phyloP scores from a whole-genome alignment of 106 monocot genomes.

The Phalaenopsis aphrodite region DNA sequence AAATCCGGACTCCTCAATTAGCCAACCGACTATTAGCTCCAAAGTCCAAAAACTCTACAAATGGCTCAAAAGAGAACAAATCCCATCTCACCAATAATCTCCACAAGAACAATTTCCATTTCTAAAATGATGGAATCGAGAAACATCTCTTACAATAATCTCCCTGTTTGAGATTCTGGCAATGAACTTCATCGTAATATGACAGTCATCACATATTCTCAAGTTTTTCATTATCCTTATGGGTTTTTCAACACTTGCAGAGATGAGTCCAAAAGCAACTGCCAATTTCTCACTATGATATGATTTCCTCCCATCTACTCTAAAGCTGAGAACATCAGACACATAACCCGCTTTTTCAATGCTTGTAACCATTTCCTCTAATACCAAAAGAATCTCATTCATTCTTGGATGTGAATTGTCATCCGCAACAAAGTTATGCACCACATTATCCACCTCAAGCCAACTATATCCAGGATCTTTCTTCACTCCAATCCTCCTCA shows the following conservation, averaged over 20 bases:
- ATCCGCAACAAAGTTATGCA: constrained; percentile 12
- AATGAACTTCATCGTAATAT: constrained; percentile 44
- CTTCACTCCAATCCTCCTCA: constrained; percentile 11
- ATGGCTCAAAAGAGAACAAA: not conserved
- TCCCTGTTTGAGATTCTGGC: constrained; percentile 42
- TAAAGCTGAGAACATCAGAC: constrained; percentile 1
- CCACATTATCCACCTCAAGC: constrained; percentile 9
- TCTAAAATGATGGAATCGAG: not conserved
- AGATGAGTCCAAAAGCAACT: constrained; percentile 53
- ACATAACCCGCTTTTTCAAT: constrained; percentile 22
- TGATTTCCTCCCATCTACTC: constrained; percentile 9
- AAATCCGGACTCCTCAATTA: not conserved
- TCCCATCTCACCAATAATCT: constrained; percentile 1
- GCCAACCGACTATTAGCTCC: not conserved
- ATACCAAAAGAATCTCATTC: constrained; percentile 25
- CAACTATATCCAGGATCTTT: constrained; percentile 18
- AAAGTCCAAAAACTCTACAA: not conserved
- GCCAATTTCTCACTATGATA: constrained; percentile 76
- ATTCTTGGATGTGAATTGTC: constrained; percentile 28
- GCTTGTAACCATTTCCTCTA: constrained; percentile 35
- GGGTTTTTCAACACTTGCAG: constrained; percentile 43
- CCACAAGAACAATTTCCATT: constrained; percentile 1
- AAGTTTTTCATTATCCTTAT: constrained; percentile 80
- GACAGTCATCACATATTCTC: constrained; percentile 58
- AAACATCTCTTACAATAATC: constrained; percentile 39